phyloP scores from a whole-genome alignment of 768 basidiomycete genomes.

The Kwoniella bestiolae region DNA sequence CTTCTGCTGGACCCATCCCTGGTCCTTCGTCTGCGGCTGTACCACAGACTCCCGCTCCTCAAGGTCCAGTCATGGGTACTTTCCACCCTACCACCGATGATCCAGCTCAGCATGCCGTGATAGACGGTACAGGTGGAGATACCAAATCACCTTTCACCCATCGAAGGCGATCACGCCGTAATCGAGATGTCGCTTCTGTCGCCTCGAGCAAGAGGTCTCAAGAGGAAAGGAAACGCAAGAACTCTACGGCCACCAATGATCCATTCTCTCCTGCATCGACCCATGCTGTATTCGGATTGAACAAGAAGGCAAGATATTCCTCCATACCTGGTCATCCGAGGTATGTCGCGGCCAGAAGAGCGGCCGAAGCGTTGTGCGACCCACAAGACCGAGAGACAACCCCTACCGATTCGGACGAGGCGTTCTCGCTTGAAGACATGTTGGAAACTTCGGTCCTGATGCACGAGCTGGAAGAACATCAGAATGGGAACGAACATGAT shows the following conservation, averaged over 20 bases:
- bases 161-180: constrained; percentile 35
- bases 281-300: constrained; percentile 17
- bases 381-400: constrained; percentile 33
- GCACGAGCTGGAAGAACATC: constrained; percentile 25
- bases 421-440: constrained; percentile 49
- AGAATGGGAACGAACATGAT: constrained; percentile 1
- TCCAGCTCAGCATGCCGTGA: constrained; percentile 49
- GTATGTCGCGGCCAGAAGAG: constrained; percentile 38
- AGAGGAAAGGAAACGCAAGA: constrained; percentile 35
- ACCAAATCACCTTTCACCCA: constrained; percentile 53
- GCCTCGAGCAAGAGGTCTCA: constrained; percentile 9
- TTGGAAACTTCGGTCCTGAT: constrained; percentile 34
- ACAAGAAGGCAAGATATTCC: constrained; percentile 43
- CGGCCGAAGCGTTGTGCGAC: constrained; percentile 30
- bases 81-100: constrained; percentile 48
- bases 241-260: constrained; percentile 23
- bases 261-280: constrained; percentile 31
- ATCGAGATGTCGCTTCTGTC: constrained; percentile 32
- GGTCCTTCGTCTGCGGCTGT: constrained; percentile 14
- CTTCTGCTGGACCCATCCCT: constrained; percentile 18
- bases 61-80: constrained; percentile 48
- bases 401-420: constrained; percentile 31
- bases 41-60: constrained; percentile 14
- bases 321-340: constrained; percentile 54
- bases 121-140: constrained; percentile 41